phyloP scores from a whole-genome alignment of 139 green algal genomes.

The Picochlorum costavermella region DNA sequence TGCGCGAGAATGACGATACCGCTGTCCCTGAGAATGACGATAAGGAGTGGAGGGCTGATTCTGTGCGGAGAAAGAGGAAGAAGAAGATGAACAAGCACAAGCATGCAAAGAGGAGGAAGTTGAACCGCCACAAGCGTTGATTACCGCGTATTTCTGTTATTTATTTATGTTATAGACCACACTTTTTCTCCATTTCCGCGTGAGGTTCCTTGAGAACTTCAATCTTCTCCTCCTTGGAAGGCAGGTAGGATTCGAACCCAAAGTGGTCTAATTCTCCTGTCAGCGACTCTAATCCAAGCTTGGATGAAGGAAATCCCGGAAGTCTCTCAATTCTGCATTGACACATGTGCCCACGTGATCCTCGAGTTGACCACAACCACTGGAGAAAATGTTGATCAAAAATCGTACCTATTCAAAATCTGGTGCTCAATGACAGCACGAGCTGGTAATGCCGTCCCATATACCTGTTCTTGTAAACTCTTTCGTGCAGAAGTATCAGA shows the following conservation, averaged over 20 bases:
- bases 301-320: conserved; percentile 55
- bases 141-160: background rate
- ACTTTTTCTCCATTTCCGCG: conserved; percentile 58
- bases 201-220: conserved; percentile 47
- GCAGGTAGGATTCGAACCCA: conserved; percentile 61
- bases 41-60: conserved; percentile 23
- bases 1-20: background rate
- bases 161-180: conserved; percentile 15
- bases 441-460: conserved; percentile 62
- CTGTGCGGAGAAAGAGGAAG: conserved; percentile 44
- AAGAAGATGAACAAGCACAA: conserved; percentile 65
- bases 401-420: conserved; percentile 53
- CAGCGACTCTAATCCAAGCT: conserved; percentile 60
- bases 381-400: too few species aligned
- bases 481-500: conserved; percentile 12
- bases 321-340: conserved; percentile 42
- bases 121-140: conserved; percentile 12
- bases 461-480: conserved; percentile 62
- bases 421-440: conserved; percentile 66
- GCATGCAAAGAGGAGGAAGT: conserved; percentile 41
- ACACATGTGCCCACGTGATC: too few species aligned
- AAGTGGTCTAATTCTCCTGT: conserved; percentile 76
- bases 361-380: too few species aligned
- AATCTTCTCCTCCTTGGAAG: conserved; percentile 31
- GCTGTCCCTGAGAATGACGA: background rate